Conservation (phyloP, 768 basidiomycete genomes). For the Mrakia hoshinonis region DNA sequence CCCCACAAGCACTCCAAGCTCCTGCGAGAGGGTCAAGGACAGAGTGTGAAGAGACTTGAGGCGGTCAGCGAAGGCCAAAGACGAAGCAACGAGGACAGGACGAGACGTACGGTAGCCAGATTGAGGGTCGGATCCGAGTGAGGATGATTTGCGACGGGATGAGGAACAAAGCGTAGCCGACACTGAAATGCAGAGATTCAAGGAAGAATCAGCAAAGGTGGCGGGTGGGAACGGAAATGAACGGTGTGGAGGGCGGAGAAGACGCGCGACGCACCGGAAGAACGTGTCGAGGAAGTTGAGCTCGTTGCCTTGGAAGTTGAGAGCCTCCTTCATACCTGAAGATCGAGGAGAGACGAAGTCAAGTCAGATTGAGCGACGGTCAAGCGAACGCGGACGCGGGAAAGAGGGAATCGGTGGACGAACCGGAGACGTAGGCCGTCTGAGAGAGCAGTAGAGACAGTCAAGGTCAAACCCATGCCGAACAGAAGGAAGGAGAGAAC, state of each 20-base stretch:
- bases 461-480: background rate
- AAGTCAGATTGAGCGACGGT: no score
- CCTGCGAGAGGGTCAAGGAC: background rate
- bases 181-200: background rate
- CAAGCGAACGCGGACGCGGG: background rate
- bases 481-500: background rate
- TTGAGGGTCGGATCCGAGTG: slow-evolving; percentile 32
- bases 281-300: slow-evolving; percentile 28
- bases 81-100: slow-evolving; percentile 10
- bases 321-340: slow-evolving; percentile 31
- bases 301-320: slow-evolving; percentile 31
- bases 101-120: slow-evolving; percentile 33
- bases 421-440: slow-evolving; percentile 31
- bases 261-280: slow-evolving; percentile 10
- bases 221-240: no score
- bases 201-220: no score
- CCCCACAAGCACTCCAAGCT: background rate
- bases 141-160: slow-evolving; percentile 36
- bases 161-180: slow-evolving; percentile 29
- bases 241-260: no score
- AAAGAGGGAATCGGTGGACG: background rate
- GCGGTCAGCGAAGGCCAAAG: background rate
- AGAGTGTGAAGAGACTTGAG: background rate
- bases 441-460: background rate
- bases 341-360: background rate